phyloP scores from a whole-genome alignment of 768 basidiomycete genomes.

The Lyophyllum atratum region DNA sequence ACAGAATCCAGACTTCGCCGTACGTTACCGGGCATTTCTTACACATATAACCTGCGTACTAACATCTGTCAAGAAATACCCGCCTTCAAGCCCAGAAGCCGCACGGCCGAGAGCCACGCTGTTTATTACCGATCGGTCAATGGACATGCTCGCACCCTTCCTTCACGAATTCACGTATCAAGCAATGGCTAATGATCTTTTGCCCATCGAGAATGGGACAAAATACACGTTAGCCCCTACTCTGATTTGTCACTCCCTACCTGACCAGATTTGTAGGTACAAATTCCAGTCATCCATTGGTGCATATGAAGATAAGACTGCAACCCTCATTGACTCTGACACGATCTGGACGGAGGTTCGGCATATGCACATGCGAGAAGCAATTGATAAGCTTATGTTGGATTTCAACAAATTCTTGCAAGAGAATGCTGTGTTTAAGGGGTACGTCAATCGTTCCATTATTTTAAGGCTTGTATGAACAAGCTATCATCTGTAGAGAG shows the following conservation, averaged over 20 bases:
- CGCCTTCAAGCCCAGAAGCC: slow-evolving; percentile 35
- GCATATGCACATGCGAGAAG: slow-evolving; percentile 99
- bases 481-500: slow-evolving; percentile 44
- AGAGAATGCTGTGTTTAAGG: slow-evolving; percentile 94
- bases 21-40: slow-evolving; percentile 40
- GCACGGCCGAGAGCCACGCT: slow-evolving; percentile 76
- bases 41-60: neutral
- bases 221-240: slow-evolving; percentile 86
- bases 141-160: slow-evolving; percentile 90
- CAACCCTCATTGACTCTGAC: slow-evolving; percentile 84
- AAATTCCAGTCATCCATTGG: slow-evolving; percentile 91
- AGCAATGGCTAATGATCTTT: slow-evolving; percentile 95
- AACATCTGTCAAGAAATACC: slow-evolving; percentile 44
- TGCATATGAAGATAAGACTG: slow-evolving; percentile 84
- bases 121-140: slow-evolving; percentile 93
- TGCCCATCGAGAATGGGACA: slow-evolving; percentile 84
- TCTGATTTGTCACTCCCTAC: slow-evolving; percentile 1
- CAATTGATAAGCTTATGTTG: slow-evolving; percentile 94
- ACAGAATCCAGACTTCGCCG: slow-evolving; percentile 84
- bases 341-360: slow-evolving; percentile 90
- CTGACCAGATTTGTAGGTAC: slow-evolving; percentile 54
- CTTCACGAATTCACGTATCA: slow-evolving; percentile 99
- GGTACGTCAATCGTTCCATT: slow-evolving; percentile 46
- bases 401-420: slow-evolving; percentile 94
- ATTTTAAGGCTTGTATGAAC: slow-evolving; percentile 1